Conservation (phyloP, 202 grass and related monocot species). For the Setaria italica region DNA sequence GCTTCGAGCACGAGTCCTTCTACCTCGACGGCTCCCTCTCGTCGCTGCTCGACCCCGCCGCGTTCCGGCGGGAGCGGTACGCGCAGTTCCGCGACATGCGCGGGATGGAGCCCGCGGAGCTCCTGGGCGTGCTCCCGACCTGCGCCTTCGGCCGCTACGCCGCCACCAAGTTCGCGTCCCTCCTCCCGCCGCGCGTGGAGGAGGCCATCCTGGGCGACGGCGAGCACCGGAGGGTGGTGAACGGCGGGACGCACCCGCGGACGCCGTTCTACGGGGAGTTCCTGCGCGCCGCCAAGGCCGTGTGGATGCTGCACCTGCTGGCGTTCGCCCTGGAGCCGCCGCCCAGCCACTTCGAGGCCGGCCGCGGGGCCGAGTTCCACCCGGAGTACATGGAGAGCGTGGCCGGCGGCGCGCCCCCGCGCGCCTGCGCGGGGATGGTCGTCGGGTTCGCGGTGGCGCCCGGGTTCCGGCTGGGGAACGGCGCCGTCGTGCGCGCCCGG, state of each 20-base stretch:
- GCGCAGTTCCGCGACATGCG: constrained; percentile 90
- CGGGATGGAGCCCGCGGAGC: constrained; percentile 87
- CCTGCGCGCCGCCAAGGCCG: constrained; percentile 76
- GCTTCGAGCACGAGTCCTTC: constrained; percentile 98
- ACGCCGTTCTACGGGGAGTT: constrained; percentile 94
- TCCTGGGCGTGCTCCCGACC: constrained; percentile 82
- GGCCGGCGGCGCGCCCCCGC: constrained; percentile 41
- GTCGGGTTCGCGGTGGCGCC: constrained; percentile 83
- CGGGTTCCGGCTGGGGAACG: constrained; percentile 76
- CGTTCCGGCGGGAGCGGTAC: constrained; percentile 75
- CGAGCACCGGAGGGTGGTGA: constrained; percentile 62
- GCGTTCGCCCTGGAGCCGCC: constrained; percentile 88
- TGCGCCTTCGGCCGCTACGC: constrained; percentile 89
- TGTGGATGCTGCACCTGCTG: constrained; percentile 95
- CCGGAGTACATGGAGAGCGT: constrained; percentile 97
- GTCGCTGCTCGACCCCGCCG: constrained; percentile 81
- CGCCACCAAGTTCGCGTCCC: constrained; percentile 61
- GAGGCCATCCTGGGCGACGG: constrained; percentile 65
- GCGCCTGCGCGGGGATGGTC: constrained; percentile 53
- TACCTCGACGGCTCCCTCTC: constrained; percentile 95
- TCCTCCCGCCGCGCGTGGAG: constrained; percentile 67
- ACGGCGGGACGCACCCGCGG: constrained; percentile 66
- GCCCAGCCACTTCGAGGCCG: constrained; percentile 90
- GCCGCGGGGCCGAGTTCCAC: constrained; percentile 80
- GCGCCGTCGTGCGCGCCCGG: constrained; percentile 73